Conservation (phyloP, 768 basidiomycete genomes). For the Mycena haematopus region DNA sequence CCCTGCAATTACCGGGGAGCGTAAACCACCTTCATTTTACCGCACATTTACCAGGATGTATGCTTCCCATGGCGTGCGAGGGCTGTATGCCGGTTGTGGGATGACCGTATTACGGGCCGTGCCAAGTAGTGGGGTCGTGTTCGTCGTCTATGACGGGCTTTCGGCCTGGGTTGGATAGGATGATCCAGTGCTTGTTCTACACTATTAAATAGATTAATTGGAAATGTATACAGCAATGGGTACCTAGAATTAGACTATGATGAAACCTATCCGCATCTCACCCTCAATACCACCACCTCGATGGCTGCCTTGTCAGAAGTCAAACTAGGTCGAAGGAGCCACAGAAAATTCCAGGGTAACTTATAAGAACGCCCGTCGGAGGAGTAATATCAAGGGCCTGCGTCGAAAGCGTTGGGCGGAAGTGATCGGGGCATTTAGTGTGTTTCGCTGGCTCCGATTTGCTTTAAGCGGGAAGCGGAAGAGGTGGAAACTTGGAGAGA, state of each 20-base stretch:
- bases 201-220: conserved; percentile 11
- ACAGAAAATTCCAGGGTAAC: too few species aligned
- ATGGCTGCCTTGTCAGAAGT: too few species aligned
- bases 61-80: conserved; percentile 73
- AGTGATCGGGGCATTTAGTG: too few species aligned
- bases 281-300: neutral
- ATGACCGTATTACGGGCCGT: conserved; percentile 86
- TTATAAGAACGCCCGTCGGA: too few species aligned
- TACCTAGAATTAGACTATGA: neutral
- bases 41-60: conserved; percentile 76
- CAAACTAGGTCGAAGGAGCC: too few species aligned
- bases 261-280: neutral
- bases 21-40: conserved; percentile 47
- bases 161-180: conserved; percentile 48
- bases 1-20: conserved; percentile 29
- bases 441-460: too few species aligned
- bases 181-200: neutral
- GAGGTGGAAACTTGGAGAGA: too few species aligned
- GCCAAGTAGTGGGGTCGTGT: conserved; percentile 92
- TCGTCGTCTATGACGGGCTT: conserved; percentile 88
- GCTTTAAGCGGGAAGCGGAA: too few species aligned
- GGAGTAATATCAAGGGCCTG: too few species aligned
- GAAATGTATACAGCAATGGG: conserved; percentile 1
- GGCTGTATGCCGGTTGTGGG: conserved; percentile 92
- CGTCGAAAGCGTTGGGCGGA: too few species aligned